Conservation (phyloP, 139 green algal genomes). For the Nannochloris sp. region DNA sequence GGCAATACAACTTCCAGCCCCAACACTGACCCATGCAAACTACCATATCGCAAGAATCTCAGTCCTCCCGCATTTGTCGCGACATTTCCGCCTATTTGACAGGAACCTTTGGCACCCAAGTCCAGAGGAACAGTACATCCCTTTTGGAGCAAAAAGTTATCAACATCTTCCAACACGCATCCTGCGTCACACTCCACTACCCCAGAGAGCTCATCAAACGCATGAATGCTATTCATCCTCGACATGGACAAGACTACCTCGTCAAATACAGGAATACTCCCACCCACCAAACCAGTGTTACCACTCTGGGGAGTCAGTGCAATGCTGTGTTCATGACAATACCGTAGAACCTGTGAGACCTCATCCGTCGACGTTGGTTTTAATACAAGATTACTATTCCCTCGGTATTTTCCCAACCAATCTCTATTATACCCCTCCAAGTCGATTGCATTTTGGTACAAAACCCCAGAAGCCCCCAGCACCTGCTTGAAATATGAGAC, state of each 20-base stretch:
- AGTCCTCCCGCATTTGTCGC: constrained; percentile 91
- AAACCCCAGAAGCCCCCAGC: neutral
- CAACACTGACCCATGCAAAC: constrained; percentile 81
- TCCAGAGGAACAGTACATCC: constrained; percentile 87
- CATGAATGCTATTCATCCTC: constrained; percentile 60
- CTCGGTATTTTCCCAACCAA: constrained; percentile 85
- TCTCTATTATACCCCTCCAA: constrained; percentile 41
- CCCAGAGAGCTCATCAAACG: constrained; percentile 57
- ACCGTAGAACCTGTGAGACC: constrained; percentile 58
- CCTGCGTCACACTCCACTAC: constrained; percentile 66
- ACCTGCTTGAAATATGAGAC: constrained; percentile 3
- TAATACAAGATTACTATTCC: constrained; percentile 44
- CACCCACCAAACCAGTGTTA: constrained; percentile 93
- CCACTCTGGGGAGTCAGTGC: constrained; percentile 91
- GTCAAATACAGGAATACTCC: constrained; percentile 77
- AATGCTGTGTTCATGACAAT: constrained; percentile 66
- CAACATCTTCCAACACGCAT: constrained; percentile 72
- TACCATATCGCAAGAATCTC: constrained; percentile 85
- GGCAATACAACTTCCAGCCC: constrained; percentile 88
- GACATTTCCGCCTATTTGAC: constrained; percentile 96
- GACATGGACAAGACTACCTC: constrained; percentile 73
- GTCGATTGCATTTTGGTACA: constrained; percentile 3
- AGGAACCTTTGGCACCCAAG: constrained; percentile 90
- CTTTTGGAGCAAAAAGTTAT: constrained; percentile 37
- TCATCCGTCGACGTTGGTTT: constrained; percentile 52